A percentile compares a stretch with the other conserved stretches of the same genome.
These are phyloP conservation scores for Hypsizygus ulmarius DNA, from an alignment of 1,284 basidiomycete species.

Conservation along the genomic window DNA sequence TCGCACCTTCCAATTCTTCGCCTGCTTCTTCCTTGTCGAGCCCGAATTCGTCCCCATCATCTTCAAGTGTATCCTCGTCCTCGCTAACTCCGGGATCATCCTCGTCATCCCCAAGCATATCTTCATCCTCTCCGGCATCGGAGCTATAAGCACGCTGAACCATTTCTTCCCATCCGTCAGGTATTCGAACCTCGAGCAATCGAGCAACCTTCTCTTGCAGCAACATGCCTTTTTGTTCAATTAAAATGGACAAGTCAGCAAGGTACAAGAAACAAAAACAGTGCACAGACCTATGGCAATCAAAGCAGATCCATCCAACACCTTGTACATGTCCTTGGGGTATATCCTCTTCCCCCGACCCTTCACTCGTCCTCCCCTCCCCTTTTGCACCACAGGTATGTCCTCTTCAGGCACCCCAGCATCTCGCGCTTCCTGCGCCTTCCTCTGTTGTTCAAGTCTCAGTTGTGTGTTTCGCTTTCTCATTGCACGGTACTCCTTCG, in stretches of 20 bases:
- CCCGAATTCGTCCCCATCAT: neutral
- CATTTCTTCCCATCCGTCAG: constrained; percentile 42
- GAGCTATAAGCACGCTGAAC: constrained; percentile 10
- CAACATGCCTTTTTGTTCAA: constrained; percentile 50
- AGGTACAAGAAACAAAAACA: neutral
- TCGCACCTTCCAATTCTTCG: neutral
- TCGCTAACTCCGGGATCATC: neutral
- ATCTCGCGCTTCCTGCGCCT: constrained; percentile 12
- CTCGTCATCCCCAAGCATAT: neutral
- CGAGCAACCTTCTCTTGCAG: constrained; percentile 60
- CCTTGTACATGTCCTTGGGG: constrained; percentile 67
- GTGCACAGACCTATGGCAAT: constrained; percentile 58
- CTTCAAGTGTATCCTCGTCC: neutral
- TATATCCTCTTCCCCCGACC: constrained; percentile 22
- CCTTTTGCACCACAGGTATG: constrained; percentile 17
- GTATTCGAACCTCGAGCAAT: constrained; percentile 37
- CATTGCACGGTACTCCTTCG: constrained; percentile 43
- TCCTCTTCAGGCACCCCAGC: constrained; percentile 23
- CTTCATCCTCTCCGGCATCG: neutral
- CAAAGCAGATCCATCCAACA: constrained; percentile 68
- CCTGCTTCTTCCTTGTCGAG: neutral
- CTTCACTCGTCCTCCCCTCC: constrained; percentile 25
- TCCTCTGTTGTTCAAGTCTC: constrained; percentile 13
- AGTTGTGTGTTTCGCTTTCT: constrained; percentile 32
- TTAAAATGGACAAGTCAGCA: neutral